Conservation (phyloP, 306 rosid genomes). For the Rubus idaeus region DNA sequence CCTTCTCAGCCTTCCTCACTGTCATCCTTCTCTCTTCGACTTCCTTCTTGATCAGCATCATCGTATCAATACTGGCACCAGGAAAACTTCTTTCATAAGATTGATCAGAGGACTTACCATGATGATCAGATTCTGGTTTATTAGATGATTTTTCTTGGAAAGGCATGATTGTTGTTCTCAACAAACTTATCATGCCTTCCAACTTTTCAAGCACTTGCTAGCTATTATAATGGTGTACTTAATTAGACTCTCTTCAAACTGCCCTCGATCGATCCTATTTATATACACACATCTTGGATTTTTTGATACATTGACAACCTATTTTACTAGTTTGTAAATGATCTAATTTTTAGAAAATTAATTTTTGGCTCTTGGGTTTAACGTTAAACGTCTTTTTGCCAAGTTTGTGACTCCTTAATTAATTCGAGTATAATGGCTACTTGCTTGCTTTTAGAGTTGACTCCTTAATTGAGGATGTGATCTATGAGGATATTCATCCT, state of each 20-base stretch:
- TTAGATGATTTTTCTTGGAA: background rate
- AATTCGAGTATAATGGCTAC: background rate
- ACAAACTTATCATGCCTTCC: conserved; percentile 10
- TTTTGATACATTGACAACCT: background rate
- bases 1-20: conserved; percentile 17
- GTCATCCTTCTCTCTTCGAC: background rate
- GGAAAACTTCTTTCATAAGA: background rate
- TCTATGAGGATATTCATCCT: too few relatives aligned
- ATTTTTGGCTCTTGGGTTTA: background rate
- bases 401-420: background rate
- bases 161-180: conserved; percentile 9
- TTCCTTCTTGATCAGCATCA: conserved; percentile 2
- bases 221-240: background rate
- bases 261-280: background rate
- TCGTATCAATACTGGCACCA: background rate
- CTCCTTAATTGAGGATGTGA: too few relatives aligned
- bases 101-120: background rate
- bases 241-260: background rate
- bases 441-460: background rate
- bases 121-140: background rate
- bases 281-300: background rate
- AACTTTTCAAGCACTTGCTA: background rate
- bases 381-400: background rate
- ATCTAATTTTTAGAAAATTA: background rate
- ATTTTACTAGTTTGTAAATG: background rate